A percentile compares a stretch with the other conserved stretches of the same genome.
Conservation (phyloP, 2,329 filamentous ascomycete species). For the Fusarium tjaetaba region DNA sequence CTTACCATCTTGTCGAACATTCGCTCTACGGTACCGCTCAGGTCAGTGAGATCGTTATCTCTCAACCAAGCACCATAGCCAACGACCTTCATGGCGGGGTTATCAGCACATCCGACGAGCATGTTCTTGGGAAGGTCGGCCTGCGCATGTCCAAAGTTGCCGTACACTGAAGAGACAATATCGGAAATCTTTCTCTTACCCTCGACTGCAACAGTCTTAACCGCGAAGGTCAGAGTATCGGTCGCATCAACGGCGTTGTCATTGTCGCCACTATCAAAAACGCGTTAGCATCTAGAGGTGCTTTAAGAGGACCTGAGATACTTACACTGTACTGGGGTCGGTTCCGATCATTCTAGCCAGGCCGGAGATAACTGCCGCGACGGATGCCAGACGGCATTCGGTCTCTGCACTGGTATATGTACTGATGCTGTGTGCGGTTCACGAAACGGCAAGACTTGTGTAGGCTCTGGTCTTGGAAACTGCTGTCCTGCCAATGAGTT, state of each 20-base stretch:
- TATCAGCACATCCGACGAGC: background rate
- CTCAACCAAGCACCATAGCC: background rate
- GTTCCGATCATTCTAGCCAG: background rate
- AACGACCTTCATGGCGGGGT: background rate
- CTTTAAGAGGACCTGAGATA: too few species aligned
- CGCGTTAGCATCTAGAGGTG: too few species aligned
- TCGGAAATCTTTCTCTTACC: background rate
- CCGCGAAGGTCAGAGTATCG: background rate
- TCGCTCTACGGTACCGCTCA: background rate
- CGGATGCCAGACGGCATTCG: background rate
- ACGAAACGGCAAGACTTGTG: conserved; percentile 12
- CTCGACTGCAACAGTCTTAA: background rate
- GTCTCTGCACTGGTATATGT: background rate
- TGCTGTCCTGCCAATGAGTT: too few species aligned
- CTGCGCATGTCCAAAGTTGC: background rate
- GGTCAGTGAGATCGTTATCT: background rate
- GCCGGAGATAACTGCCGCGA: background rate
- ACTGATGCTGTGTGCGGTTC: background rate
- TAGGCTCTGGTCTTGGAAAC: conserved; percentile 5
- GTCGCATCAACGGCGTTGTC: background rate
- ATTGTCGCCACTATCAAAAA: too few species aligned
- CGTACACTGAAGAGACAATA: background rate
- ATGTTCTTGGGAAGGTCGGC: background rate
- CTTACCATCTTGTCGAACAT: background rate
- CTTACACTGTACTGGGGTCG: background rate